Evolutionary conservation across 2,329 filamentous ascomycete species (phyloP).

Genomic region (Colletotrichum simmondsii): DNA sequence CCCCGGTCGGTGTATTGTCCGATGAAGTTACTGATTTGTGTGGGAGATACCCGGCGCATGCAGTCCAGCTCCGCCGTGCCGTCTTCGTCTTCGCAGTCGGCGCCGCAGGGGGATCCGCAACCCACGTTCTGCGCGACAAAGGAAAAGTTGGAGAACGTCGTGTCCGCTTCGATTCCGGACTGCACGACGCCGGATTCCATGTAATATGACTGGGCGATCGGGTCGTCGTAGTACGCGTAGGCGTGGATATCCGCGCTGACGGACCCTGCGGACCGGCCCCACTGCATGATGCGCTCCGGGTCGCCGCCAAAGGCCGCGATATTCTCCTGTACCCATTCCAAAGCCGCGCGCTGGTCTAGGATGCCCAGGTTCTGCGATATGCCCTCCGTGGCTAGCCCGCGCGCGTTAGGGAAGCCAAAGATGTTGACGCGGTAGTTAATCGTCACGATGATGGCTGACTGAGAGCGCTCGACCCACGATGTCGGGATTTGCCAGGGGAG

Average conservation of each 20-base stretch:
- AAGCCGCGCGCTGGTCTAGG: conserved; percentile 31
- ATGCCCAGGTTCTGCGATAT: conserved; percentile 33
- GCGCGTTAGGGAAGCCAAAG: conserved; percentile 36
- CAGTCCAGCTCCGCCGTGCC: conserved; percentile 45
- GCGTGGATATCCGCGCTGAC: conserved; percentile 52
- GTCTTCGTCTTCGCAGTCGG: conserved; percentile 11
- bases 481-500: conserved; percentile 58
- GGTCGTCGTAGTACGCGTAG: conserved; percentile 57
- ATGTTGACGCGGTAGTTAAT: conserved; percentile 36
- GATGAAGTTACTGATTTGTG: conserved; percentile 45
- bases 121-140: conserved; percentile 47
- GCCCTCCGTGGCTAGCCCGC: conserved; percentile 16
- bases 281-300: conserved; percentile 50
- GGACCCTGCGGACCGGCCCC: conserved; percentile 59
- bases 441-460: conserved; percentile 42
- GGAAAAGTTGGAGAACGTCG: conserved; percentile 45
- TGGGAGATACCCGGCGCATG: conserved; percentile 47
- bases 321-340: conserved; percentile 37
- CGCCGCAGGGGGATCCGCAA: conserved; percentile 41
- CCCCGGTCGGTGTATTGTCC: conserved; percentile 41
- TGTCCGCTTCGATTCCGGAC: conserved; percentile 41
- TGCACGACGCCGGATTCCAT: conserved; percentile 53
- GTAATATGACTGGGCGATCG: conserved; percentile 54
- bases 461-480: conserved; percentile 52
- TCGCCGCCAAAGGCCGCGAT: conserved; percentile 34